Percentiles rank a stretch among this genome's conserved stretches.
Evolutionary conservation across 2,329 filamentous ascomycete species (phyloP).

Genomic region (Penicillium oxalicum): DNA sequence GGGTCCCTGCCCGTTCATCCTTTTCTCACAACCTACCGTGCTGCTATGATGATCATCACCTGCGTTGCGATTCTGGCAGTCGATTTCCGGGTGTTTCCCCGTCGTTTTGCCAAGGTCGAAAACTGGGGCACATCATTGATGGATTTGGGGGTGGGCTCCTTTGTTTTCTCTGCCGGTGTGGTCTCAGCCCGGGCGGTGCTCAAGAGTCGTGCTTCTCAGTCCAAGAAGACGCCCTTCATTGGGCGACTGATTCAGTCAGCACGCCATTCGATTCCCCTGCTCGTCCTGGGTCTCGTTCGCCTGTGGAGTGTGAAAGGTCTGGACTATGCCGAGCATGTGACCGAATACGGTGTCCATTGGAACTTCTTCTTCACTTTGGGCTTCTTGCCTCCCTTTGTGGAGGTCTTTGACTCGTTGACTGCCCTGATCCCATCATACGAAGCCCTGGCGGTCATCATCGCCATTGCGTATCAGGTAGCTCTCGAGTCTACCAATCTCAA

Average conservation of each 20-base stretch:
- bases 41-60: conserved; percentile 84
- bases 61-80: conserved; percentile 92
- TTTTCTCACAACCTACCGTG: conserved; percentile 87
- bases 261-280: conserved; percentile 75
- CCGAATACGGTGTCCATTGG: conserved; percentile 97
- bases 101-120: conserved; percentile 94
- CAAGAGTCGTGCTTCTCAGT: conserved; percentile 55
- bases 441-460: conserved; percentile 63
- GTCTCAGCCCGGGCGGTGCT: conserved; percentile 80
- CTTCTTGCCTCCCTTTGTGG: conserved; percentile 81
- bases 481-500: conserved; percentile 75
- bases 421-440: conserved; percentile 70
- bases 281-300: conserved; percentile 72
- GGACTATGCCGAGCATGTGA: conserved; percentile 94
- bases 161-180: conserved; percentile 88
- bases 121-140: conserved; percentile 99
- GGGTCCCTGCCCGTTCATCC: conserved; percentile 71
- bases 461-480: conserved; percentile 64
- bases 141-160: conserved; percentile 95
- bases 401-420: conserved; percentile 69
- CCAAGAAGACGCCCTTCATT: conserved; percentile 40
- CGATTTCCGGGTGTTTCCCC: conserved; percentile 87
- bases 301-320: conserved; percentile 86
- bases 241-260: conserved; percentile 60
- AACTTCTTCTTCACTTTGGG: conserved; percentile 98